Evolutionary conservation across 192 early-diverging fungal genomes (phyloP), one percentile per base, ranked within the genome.

Genomic region (Gryganskiella cystojenkinii): DNA sequence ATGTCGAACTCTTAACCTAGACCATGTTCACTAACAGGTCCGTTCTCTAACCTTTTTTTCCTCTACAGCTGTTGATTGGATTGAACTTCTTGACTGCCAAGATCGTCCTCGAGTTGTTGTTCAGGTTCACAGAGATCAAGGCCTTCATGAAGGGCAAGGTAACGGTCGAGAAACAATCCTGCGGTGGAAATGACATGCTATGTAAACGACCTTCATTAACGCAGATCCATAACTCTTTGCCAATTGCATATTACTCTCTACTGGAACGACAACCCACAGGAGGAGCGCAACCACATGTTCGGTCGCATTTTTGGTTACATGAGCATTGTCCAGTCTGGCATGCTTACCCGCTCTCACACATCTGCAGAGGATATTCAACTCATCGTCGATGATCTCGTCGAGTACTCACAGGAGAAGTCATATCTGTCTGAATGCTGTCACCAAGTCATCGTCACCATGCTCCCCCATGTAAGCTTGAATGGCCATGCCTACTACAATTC

Each of bases 241-340:
- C 2, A 10, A 52, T 56, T 24, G 52, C 27, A 46, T 33, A 25
- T 56, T 33, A 35, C 22, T 13, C 62, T 40, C 11, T 24, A n/a
- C n/a, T 51, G 49, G 33, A 7, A 2, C 24, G 19, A 50, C 22
- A 14, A 15, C 3, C 28, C 43, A 42, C 45, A 89, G 89, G 98
- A 99, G 81, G 90, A 91, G 70, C 86, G 92, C 43, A 95, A 98
- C 70, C 90, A 92, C 79, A 83, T 90, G 61, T 96, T 98, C 79
- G 96, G 95, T 46, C 90, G 95, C 52, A 85, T 98, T 61, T 97
- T 99, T 86, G 95, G 96, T 13, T 73, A 90, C 56, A 88, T 93
- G 85, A 89, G 92, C 30, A 87, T 98, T 30, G 86, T 94, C 30
- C 86, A 91, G 56, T 91, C 96, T 19, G 93, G 92, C 11, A 86